phyloP scores from a whole-genome alignment of 257 asterid species.

The Fraxinus excelsior region DNA sequence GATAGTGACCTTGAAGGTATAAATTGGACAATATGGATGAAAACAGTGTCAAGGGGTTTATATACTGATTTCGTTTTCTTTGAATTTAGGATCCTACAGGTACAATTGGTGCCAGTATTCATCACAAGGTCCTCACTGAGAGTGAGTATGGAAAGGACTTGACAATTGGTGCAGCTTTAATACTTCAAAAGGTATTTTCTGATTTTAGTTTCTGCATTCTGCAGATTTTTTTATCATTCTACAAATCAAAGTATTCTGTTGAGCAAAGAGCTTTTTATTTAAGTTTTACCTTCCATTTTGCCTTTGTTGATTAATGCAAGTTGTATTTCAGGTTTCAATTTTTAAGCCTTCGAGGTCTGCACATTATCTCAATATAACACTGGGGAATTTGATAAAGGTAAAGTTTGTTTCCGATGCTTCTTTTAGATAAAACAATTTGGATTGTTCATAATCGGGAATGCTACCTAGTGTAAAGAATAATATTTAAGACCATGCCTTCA shows the following conservation, averaged over 20 bases:
- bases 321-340: slow-evolving; percentile 70
- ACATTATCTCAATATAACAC: slow-evolving; percentile 74
- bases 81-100: slow-evolving; percentile 85
- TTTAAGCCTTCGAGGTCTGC: slow-evolving; percentile 69
- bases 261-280: slow-evolving; percentile 18
- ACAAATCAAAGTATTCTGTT: not conserved
- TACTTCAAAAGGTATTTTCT: slow-evolving; percentile 69
- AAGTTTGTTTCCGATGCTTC: not conserved
- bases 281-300: slow-evolving; percentile 17
- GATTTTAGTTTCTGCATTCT: slow-evolving; percentile 19
- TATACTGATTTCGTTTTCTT: slow-evolving; percentile 33
- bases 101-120: slow-evolving; percentile 75
- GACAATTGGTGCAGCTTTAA: slow-evolving; percentile 64
- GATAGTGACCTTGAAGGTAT: slow-evolving; percentile 77
- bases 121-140: slow-evolving; percentile 68
- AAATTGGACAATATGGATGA: not conserved
- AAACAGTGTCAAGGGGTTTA: slow-evolving; percentile 6
- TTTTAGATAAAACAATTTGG: not conserved
- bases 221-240: slow-evolving; percentile 8
- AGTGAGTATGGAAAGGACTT: slow-evolving; percentile 60
- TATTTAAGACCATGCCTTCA: not conserved
- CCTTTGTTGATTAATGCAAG: slow-evolving; percentile 24
- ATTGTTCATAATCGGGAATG: not conserved
- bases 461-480: not conserved
- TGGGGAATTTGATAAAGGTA: slow-evolving; percentile 72